Evolutionary conservation across 441 rosid species (phyloP).

Genomic region (Pelargonium exstipulatum): DNA sequence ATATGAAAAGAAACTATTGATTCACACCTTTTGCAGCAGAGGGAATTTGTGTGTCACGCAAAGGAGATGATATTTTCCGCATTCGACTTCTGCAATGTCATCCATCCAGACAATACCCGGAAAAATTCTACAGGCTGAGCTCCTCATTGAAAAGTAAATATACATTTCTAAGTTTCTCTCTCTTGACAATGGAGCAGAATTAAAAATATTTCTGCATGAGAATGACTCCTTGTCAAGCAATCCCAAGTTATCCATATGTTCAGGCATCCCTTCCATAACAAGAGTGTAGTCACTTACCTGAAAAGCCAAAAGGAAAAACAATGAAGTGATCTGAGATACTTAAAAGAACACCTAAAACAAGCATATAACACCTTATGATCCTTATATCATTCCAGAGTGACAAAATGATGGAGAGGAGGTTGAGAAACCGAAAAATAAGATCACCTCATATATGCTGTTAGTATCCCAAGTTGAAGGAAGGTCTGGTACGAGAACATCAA

Average conservation of each 20-base stretch:
- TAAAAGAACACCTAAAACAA: slow-evolving; percentile 9
- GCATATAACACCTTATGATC: slow-evolving; percentile 6
- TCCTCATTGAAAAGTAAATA: slow-evolving; percentile 37
- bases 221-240: slow-evolving; percentile 30
- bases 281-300: slow-evolving; percentile 64
- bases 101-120: slow-evolving; percentile 31
- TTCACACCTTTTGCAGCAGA: slow-evolving; percentile 40
- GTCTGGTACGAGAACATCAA: slow-evolving; percentile 64
- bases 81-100: slow-evolving; percentile 35
- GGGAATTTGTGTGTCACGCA: slow-evolving; percentile 64
- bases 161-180: slow-evolving; percentile 33
- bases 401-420: slow-evolving; percentile 20
- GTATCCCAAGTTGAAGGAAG: slow-evolving; percentile 50
- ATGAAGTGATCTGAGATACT: slow-evolving; percentile 12
- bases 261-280: slow-evolving; percentile 52
- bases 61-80: slow-evolving; percentile 57
- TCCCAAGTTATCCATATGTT: slow-evolving; percentile 27
- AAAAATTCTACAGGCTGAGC: slow-evolving; percentile 38
- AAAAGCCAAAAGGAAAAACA: slow-evolving; percentile 19
- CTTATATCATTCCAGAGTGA: slow-evolving; percentile 14
- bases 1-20: slow-evolving; percentile 4
- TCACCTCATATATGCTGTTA: slow-evolving; percentile 53
- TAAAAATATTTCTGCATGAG: slow-evolving; percentile 51
- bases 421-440: slow-evolving; percentile 6
- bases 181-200: slow-evolving; percentile 27